Conservation (phyloP, 164 flowering plant species). For the Amborella trichopoda region DNA sequence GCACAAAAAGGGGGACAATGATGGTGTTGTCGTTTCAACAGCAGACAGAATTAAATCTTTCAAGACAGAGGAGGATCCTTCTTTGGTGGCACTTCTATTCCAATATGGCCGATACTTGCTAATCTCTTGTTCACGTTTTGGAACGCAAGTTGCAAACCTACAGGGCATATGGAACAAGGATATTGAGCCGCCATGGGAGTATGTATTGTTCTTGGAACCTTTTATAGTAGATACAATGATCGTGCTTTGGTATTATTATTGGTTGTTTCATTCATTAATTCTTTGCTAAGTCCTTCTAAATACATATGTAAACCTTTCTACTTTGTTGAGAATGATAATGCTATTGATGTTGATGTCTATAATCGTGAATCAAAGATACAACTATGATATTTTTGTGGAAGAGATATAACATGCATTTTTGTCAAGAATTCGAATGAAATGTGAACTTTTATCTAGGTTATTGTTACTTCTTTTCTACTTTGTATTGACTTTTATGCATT, state of each 20-base stretch:
- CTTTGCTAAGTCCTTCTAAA: no score
- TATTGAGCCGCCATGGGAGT: conserved; percentile 90
- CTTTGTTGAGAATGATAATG: no score
- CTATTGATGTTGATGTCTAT: no score
- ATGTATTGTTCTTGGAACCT: conserved; percentile 16
- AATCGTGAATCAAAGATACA: no score
- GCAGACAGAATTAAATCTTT: conserved; percentile 77
- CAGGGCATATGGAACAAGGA: conserved; percentile 96
- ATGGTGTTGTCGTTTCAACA: conserved; percentile 24
- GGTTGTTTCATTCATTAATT: no score
- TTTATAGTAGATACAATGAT: neutral
- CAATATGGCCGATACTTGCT: conserved; percentile 92
- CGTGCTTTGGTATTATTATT: neutral
- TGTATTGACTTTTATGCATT: no score
- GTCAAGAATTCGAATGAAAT: no score
- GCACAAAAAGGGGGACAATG: conserved; percentile 11
- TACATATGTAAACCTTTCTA: no score
- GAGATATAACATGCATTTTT: no score
- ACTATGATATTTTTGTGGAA: no score
- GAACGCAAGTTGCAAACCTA: conserved; percentile 78
- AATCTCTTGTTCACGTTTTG: conserved; percentile 85
- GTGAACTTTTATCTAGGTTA: no score
- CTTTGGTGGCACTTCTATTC: conserved; percentile 78
- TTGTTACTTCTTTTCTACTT: no score
- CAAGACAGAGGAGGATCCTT: conserved; percentile 81